Base-by-base conservation (phyloP, 768 basidiomycete species). In the Cyclocybe aegerita region DNA sequence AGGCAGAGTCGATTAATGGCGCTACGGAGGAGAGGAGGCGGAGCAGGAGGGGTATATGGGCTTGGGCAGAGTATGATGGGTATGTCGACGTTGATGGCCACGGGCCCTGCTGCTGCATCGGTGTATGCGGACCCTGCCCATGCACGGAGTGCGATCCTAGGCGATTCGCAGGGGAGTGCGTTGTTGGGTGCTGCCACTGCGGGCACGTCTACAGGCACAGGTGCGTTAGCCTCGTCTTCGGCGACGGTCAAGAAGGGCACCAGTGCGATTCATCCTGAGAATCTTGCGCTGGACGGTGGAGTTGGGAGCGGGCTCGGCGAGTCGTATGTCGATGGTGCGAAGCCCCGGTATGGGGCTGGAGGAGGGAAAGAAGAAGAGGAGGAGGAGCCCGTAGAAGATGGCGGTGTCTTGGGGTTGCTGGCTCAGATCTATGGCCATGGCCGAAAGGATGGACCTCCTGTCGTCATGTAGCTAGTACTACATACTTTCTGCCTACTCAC, bases 381-480 rank as follows among this genome's bases (percentile, higher is more conserved):
- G 9, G 88, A 85, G 4, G 86, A 86, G 17, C 74, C 69, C 14
- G 60, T 88, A 54, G 82, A 82, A 60, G 91, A 94, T 67, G 90
- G 81, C 0, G 93, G 94, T 12, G 86, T 97, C 55, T 70, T 96
- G 54, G 91, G 90, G 15, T 62, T 97, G 55, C 64, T 97, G 59
- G 87, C 90, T 38, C 87, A 95, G 73, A 94, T 97, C 44, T 93
- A 95, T 67, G 79, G 58, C 40, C 74, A 95, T 67, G 79, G 58
- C 40, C 74, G 79, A 48, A 75, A 72, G 53, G 81, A 82, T 41
- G 77, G 75, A 49, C 75, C 76, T 48, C 69, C 73, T 4, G 71
- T 77, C 39, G 72, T 77, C 14, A 75, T 82, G 48, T 77, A 41
- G 39, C 35, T 43, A 48, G 45, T 37, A 41, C 7, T 30, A 38